Percentiles rank a stretch among this genome's conserved stretches.
phyloP scores from a whole-genome alignment of 164 flowering plant genomes.

The Macadamia tetraphylla region DNA sequence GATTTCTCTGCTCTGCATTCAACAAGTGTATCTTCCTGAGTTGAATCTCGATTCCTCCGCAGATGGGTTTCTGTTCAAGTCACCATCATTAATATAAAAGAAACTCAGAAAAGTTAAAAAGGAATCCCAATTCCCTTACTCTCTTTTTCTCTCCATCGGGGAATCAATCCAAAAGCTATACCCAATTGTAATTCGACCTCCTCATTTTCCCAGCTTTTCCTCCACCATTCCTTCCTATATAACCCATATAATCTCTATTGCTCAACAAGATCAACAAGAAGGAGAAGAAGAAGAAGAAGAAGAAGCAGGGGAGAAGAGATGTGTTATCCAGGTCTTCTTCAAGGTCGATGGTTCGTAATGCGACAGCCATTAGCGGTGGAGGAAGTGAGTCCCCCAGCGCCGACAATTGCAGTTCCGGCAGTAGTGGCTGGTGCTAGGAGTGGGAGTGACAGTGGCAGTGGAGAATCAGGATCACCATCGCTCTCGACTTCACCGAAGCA shows the following conservation, averaged over 20 bases:
- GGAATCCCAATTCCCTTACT: not conserved
- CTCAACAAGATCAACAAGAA: too few species aligned
- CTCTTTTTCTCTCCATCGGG: not conserved
- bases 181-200: too few species aligned
- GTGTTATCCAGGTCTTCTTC: conserved; percentile 10
- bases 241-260: too few species aligned
- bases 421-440: conserved; percentile 2
- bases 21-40: too few species aligned
- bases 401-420: not conserved
- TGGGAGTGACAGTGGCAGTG: conserved; percentile 13
- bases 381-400: not conserved
- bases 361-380: not conserved
- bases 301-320: not conserved
- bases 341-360: conserved; percentile 9
- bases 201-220: not conserved
- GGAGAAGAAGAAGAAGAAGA: too few species aligned
- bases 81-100: not conserved
- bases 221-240: not conserved
- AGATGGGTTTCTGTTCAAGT: not conserved
- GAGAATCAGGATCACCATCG: not conserved
- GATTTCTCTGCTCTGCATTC: too few species aligned
- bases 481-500: not conserved
- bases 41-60: too few species aligned
- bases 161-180: not conserved
- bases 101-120: not conserved